Conservation (phyloP, 1,284 basidiomycete genomes). For the Boletellus sp. region DNA sequence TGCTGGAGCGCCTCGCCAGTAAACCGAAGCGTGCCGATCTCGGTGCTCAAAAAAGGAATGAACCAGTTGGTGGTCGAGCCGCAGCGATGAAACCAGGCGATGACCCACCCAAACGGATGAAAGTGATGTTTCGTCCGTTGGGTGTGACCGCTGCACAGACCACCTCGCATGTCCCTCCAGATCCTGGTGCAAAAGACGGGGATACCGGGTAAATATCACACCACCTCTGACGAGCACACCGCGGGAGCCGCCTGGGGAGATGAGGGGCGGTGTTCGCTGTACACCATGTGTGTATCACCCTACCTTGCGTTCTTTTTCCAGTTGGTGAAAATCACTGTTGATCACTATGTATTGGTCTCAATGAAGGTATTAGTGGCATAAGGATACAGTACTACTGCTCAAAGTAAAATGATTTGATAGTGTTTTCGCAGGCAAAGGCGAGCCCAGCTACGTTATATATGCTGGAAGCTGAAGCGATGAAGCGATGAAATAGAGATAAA, state of each 20-base stretch:
- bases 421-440: not conserved
- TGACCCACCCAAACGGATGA: slow-evolving; percentile 74
- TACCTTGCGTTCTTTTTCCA: slow-evolving; percentile 12
- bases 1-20: slow-evolving; percentile 50
- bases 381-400: slow-evolving; percentile 6
- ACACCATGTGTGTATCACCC: slow-evolving; percentile 13
- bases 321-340: slow-evolving; percentile 2
- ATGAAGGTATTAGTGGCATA: slow-evolving; percentile 4
- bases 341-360: slow-evolving; percentile 5
- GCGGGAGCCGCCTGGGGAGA: not conserved
- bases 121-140: slow-evolving; percentile 63
- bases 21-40: slow-evolving; percentile 53
- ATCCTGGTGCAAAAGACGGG: slow-evolving; percentile 67
- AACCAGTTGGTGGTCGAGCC: slow-evolving; percentile 25
- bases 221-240: not conserved
- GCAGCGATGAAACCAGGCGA: slow-evolving; percentile 46
- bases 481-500: too few relatives aligned
- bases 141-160: slow-evolving; percentile 32
- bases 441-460: not conserved
- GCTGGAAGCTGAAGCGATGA: not conserved
- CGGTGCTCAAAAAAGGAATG: slow-evolving; percentile 36
- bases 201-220: slow-evolving; percentile 56
- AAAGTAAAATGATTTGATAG: not conserved
- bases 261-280: not conserved
- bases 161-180: slow-evolving; percentile 47